phyloP scores from a whole-genome alignment of 108 stramenopile species.

The Schizochytrium sp. region DNA sequence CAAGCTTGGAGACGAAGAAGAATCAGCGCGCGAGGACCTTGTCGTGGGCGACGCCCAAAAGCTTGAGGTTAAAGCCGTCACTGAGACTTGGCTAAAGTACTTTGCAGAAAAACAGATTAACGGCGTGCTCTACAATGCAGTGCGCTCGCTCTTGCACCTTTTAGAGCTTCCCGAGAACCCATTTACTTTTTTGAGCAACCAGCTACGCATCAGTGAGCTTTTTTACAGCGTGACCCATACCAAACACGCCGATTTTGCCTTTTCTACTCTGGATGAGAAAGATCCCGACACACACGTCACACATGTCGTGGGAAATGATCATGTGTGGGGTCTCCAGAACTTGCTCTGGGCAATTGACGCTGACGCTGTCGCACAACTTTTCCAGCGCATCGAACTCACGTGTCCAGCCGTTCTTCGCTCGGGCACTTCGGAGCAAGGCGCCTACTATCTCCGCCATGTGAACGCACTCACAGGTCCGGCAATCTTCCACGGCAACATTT shows the following conservation, averaged over 20 bases:
- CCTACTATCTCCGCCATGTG: background rate
- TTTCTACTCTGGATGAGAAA: background rate
- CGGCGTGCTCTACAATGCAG: background rate
- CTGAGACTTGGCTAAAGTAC: background rate
- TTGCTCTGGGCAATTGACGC: background rate
- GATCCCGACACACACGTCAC: background rate
- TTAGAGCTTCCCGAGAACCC: conserved; percentile 10
- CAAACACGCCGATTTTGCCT: background rate
- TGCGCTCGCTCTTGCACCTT: background rate
- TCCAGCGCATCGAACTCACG: background rate
- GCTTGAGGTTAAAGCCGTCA: background rate
- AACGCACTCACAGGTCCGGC: background rate
- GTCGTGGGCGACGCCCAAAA: background rate
- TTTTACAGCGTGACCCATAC: background rate
- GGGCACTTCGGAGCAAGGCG: background rate
- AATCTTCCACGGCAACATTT: background rate
- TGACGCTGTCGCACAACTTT: background rate
- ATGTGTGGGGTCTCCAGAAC: background rate
- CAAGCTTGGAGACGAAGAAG: background rate
- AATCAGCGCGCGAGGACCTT: background rate
- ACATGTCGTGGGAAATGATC: background rate
- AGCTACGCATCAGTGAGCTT: background rate
- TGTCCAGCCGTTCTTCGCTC: background rate
- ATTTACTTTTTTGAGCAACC: background rate
- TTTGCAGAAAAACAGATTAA: background rate